Percentiles rank a stretch among this genome's conserved stretches.
Conservation (phyloP, 371 early-diverging fungal species). For the Sporodiniella umbellata region DNA sequence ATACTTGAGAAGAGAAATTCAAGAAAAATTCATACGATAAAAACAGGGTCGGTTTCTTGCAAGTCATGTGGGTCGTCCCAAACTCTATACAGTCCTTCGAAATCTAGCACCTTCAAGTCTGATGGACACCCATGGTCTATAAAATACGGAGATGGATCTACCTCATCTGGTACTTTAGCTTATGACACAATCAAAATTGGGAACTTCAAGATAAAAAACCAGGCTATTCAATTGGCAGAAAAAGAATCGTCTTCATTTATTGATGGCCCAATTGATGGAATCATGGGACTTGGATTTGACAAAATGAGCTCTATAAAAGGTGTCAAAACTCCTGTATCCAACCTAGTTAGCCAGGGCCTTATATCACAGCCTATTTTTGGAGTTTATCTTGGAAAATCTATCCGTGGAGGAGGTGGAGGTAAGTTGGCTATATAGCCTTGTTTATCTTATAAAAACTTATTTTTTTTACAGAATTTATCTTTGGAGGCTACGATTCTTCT, state of each 20-base stretch:
- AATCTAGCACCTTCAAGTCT: constrained; percentile 40
- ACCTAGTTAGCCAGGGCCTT: constrained; percentile 36
- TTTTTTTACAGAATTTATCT: constrained; percentile 21
- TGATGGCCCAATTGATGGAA: constrained; percentile 18
- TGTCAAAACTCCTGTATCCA: constrained; percentile 34
- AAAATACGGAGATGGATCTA: constrained; percentile 46
- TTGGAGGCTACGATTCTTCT: constrained; percentile 46
- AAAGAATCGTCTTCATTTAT: constrained; percentile 9
- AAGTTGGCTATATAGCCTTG: not conserved
- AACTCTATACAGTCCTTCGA: constrained; percentile 33
- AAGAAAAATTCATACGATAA: not conserved
- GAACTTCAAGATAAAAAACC: constrained; percentile 18
- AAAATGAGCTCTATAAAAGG: constrained; percentile 30
- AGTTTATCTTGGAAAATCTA: constrained; percentile 23
- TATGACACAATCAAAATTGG: constrained; percentile 26
- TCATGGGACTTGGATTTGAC: constrained; percentile 46
- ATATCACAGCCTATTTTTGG: constrained; percentile 34
- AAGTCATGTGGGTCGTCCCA: constrained; percentile 28
- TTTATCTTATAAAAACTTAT: not conserved
- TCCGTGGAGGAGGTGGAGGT: constrained; percentile 34
- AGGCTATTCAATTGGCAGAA: constrained; percentile 22
- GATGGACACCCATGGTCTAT: constrained; percentile 44
- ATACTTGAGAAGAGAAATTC: not conserved
- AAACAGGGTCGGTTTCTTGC: constrained; percentile 19
- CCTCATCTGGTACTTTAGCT: constrained; percentile 25